Conservation (phyloP, 2,329 filamentous ascomycete species). For the Fusarium newnesense region DNA sequence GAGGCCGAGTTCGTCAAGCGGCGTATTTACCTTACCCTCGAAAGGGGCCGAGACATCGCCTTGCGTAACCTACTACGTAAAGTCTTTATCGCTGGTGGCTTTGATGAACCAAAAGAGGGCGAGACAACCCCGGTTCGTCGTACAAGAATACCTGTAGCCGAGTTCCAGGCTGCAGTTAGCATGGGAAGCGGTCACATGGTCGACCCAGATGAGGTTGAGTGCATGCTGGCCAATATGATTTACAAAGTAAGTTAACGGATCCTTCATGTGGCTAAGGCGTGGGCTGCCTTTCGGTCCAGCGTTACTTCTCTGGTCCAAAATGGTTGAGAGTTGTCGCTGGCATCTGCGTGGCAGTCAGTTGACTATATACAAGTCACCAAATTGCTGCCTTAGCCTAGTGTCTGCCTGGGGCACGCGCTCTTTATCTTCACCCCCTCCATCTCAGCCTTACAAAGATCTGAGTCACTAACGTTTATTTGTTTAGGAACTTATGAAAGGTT, state of each 20-base stretch:
- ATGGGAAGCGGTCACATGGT: constrained; percentile 75
- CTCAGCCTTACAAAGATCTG: constrained; percentile 42
- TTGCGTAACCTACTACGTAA: constrained; percentile 92
- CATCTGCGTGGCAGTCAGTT: constrained; percentile 35
- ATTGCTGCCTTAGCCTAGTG: constrained; percentile 34
- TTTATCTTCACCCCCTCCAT: constrained; percentile 33
- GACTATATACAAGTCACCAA: constrained; percentile 42
- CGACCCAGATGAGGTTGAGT: constrained; percentile 95
- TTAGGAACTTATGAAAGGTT: constrained; percentile 95
- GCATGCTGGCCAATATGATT: constrained; percentile 93
- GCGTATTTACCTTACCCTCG: constrained; percentile 93
- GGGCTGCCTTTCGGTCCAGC: constrained; percentile 10
- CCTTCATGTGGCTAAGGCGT: constrained; percentile 1
- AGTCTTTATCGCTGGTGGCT: constrained; percentile 87
- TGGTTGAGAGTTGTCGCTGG: constrained; percentile 3
- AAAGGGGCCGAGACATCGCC: constrained; percentile 90
- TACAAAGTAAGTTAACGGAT: constrained; percentile 78
- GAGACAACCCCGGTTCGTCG: constrained; percentile 70
- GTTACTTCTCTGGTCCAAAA: background rate
- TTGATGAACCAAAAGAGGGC: constrained; percentile 78
- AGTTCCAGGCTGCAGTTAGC: constrained; percentile 87
- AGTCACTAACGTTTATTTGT: constrained; percentile 47
- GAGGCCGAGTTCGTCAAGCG: constrained; percentile 95
- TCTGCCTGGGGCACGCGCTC: constrained; percentile 37
- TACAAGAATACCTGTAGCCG: constrained; percentile 82